Conservation (phyloP, 768 basidiomycete genomes). For the Mycena pura region DNA sequence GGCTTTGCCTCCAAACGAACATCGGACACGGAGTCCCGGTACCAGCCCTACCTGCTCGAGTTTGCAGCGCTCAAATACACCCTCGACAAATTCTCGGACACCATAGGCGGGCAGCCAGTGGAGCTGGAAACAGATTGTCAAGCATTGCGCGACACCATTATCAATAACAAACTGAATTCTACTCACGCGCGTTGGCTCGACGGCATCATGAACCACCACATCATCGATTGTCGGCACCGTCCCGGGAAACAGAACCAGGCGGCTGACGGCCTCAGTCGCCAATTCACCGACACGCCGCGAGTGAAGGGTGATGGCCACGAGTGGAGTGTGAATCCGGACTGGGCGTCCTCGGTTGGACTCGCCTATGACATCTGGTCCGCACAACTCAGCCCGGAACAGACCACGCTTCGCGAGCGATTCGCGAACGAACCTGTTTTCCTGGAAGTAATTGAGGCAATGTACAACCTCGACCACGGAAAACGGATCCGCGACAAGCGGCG, state of each 20-base stretch:
- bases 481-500: no score
- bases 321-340: no score
- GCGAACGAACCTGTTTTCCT: no score
- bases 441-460: no score
- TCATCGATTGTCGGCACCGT: conserved; percentile 29
- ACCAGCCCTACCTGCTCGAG: conserved; percentile 40
- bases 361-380: no score
- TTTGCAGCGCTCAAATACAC: conserved; percentile 32
- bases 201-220: conserved; percentile 22
- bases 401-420: no score
- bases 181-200: conserved; percentile 37
- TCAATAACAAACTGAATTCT: conserved; percentile 31
- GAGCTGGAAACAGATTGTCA: conserved; percentile 20
- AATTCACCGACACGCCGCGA: conserved; percentile 19
- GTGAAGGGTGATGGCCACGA: no score
- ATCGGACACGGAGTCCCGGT: conserved; percentile 31
- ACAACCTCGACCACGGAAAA: no score
- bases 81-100: conserved; percentile 30
- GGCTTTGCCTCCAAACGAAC: conserved; percentile 39
- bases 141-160: conserved; percentile 32
- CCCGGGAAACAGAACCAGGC: conserved; percentile 29
- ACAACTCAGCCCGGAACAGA: no score
- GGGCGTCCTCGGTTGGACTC: no score
- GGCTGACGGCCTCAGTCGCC: conserved; percentile 33
- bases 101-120: conserved; percentile 32